Conservation (phyloP, 2,329 filamentous ascomycete genomes). For the Talaromyces sp. region DNA sequence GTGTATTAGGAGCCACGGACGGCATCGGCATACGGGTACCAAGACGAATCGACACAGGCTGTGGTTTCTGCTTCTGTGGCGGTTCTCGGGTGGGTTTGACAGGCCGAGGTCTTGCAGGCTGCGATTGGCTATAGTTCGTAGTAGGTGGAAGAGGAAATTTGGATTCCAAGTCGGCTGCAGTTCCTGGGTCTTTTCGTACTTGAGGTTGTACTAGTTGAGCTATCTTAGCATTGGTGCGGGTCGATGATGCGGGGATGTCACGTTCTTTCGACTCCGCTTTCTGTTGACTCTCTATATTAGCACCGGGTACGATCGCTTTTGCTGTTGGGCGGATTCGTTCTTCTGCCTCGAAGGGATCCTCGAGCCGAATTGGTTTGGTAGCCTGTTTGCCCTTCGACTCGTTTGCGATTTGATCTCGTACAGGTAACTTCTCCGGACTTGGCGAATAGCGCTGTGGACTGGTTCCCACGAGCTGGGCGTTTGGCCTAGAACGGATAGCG, state of each 20-base stretch:
- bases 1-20: constrained; percentile 54
- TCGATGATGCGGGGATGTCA: constrained; percentile 24
- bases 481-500: constrained; percentile 29
- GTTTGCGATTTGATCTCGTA: constrained; percentile 56
- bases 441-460: constrained; percentile 22
- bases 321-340: constrained; percentile 27
- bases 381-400: constrained; percentile 47
- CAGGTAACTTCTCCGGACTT: constrained; percentile 19
- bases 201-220: constrained; percentile 28
- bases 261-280: constrained; percentile 25
- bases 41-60: constrained; percentile 49
- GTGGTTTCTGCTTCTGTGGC: constrained; percentile 44
- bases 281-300: constrained; percentile 24
- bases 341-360: constrained; percentile 32
- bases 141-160: constrained; percentile 28
- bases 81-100: constrained; percentile 44
- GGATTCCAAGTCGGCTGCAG: constrained; percentile 25
- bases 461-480: constrained; percentile 23
- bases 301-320: constrained; percentile 28
- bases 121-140: constrained; percentile 22
- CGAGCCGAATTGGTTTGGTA: constrained; percentile 16
- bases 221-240: constrained; percentile 27
- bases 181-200: constrained; percentile 32
- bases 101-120: constrained; percentile 38
- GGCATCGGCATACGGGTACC: constrained; percentile 46